phyloP scores from a whole-genome alignment of 176 grass and related monocot genomes.

The Rhipidocladum racemiflorum region DNA sequence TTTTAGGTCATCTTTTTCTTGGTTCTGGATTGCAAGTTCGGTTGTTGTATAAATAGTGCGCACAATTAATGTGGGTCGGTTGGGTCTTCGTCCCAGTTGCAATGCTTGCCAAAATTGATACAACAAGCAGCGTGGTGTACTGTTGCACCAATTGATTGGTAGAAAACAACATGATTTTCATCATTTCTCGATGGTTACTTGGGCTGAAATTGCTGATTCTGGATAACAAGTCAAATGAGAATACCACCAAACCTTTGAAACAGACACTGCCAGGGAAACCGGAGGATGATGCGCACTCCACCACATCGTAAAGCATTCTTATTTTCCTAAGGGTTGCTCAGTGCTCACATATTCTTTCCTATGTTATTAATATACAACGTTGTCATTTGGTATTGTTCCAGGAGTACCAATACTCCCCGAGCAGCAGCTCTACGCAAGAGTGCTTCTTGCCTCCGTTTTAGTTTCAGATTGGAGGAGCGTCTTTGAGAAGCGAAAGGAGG shows the following conservation, averaged over 20 bases:
- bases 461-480: constrained; percentile 70
- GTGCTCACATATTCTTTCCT: constrained; percentile 24
- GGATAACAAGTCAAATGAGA: constrained; percentile 40
- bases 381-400: constrained; percentile 26
- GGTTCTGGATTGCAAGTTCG: too few species aligned
- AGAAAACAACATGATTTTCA: neutral
- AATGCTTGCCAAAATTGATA: too few species aligned
- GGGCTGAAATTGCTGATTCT: constrained; percentile 23
- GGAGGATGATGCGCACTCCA: constrained; percentile 66
- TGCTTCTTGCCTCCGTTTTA: constrained; percentile 45
- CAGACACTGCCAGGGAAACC: constrained; percentile 32
- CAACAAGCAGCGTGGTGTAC: too few species aligned
- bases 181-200: neutral
- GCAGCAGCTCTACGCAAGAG: constrained; percentile 44
- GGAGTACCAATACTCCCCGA: constrained; percentile 64
- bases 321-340: neutral
- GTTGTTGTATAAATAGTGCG: too few species aligned
- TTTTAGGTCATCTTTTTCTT: too few species aligned
- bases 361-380: neutral
- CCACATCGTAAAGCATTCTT: constrained; percentile 55
- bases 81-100: too few species aligned
- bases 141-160: neutral
- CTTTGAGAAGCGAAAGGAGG: constrained; percentile 95
- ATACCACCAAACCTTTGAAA: constrained; percentile 33
- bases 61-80: too few species aligned